Evolutionary conservation across 2,329 filamentous ascomycete genomes (phyloP).

Genomic region (Gaeumannomyces tritici): DNA sequence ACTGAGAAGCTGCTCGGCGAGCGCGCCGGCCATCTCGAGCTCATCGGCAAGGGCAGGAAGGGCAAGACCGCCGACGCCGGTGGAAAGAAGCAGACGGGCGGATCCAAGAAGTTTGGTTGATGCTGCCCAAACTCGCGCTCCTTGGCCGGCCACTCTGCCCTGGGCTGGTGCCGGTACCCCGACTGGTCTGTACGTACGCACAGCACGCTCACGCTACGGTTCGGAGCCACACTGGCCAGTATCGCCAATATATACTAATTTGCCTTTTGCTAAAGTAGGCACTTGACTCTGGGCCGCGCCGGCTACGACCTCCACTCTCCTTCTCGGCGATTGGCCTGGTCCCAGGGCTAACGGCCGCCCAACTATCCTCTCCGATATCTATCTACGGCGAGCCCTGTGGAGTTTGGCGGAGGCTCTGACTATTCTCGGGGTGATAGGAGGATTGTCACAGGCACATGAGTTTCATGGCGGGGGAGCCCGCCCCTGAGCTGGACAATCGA

Average conservation of each 20-base stretch:
- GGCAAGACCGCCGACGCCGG: constrained; percentile 12
- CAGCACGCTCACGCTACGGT: not conserved
- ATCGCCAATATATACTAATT: not conserved
- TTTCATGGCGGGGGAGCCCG: not conserved
- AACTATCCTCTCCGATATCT: too few species aligned
- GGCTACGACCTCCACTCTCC: not conserved
- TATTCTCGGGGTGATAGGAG: not conserved
- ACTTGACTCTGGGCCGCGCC: not conserved
- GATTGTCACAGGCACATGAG: too few species aligned
- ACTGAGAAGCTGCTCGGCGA: constrained; percentile 51
- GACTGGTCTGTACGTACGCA: not conserved
- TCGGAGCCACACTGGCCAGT: not conserved
- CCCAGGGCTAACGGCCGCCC: too few species aligned
- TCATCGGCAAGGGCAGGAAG: constrained; percentile 47
- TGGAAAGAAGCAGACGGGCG: constrained; percentile 28
- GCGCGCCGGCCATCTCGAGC: constrained; percentile 48
- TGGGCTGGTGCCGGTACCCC: not conserved
- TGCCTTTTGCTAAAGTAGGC: not conserved
- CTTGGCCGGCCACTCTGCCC: not conserved
- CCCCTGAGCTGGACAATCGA: not conserved
- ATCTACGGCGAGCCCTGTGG: too few species aligned
- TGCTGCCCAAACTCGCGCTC: not conserved
- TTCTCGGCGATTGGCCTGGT: not conserved
- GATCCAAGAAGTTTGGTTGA: constrained; percentile 47
- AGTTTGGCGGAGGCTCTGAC: not conserved